These are phyloP conservation scores for Schwanniomyces vanrijiae DNA, from an alignment of 805 yeast genomes.

Conservation along the genomic window DNA sequence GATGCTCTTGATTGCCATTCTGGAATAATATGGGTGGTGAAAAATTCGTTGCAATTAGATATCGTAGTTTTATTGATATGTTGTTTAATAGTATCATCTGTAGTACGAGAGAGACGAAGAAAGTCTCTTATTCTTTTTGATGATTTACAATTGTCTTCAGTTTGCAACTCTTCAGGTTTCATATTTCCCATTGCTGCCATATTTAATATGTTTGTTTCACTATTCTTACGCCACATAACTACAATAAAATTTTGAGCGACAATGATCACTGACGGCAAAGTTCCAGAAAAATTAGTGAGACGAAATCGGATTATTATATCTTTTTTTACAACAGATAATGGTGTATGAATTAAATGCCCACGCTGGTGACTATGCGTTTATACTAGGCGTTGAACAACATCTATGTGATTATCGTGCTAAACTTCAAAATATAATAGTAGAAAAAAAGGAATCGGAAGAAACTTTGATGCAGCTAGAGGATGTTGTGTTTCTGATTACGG, in stretches of 20 bases:
- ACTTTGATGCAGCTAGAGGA: slow-evolving; percentile 20
- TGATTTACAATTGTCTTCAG: slow-evolving; percentile 34
- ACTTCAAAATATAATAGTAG: slow-evolving; percentile 2
- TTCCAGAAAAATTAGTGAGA: neutral
- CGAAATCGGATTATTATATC: neutral
- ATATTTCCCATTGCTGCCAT: neutral
- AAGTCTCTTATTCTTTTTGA: slow-evolving; percentile 36
- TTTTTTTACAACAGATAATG: neutral
- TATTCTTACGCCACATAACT: neutral
- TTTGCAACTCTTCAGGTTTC: slow-evolving; percentile 9
- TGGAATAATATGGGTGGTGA: slow-evolving; percentile 25
- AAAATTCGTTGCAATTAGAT: slow-evolving; percentile 27
- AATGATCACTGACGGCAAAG: neutral
- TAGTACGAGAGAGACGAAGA: slow-evolving; percentile 37
- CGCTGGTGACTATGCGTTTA: slow-evolving; percentile 24
- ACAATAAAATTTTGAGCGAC: neutral
- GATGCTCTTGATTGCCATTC: slow-evolving; percentile 36
- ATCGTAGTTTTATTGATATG: slow-evolving; percentile 33
- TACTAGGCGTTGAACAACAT: slow-evolving; percentile 23
- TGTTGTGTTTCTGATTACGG: slow-evolving; percentile 15
- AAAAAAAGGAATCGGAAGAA: slow-evolving; percentile 15
- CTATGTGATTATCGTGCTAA: slow-evolving; percentile 14
- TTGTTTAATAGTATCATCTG: slow-evolving; percentile 41
- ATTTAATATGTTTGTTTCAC: neutral
- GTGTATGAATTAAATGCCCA: slow-evolving; percentile 5